Evolutionary conservation across 2,329 filamentous ascomycete species (phyloP), one percentile per base, ranked within the genome.

Genomic region (Aspergillus sp.): DNA sequence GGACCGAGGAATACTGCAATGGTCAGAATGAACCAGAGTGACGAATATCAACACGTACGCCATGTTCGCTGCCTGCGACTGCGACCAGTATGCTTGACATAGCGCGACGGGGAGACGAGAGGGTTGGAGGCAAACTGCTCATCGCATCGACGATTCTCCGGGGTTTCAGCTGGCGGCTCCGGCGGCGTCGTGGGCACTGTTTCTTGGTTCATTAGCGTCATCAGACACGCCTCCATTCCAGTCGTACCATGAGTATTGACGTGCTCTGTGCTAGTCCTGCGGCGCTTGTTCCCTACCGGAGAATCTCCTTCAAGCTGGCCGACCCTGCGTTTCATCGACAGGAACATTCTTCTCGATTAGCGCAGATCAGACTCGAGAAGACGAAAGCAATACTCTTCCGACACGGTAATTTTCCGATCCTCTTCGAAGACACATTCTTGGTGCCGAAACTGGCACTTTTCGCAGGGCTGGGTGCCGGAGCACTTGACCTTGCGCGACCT

Each of bases 1-100:
- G 67, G 67, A 0, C 68, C 69, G 5, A 73, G 60, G 33, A 70
- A 72, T 32, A 62, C 67, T 71, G 15, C 14, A 10, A 15, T 4
- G 22, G 29, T 24, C 7, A 24, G 19, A 13, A n/a, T 22, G 12
- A n/a, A 15, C 4, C 8, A 10, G 5, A 11, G 13, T 0, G 8
- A 12, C 24, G 10, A n/a, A 5, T 11, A 10, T n/a, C 4, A 29
- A 11, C 6, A 34, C 42, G 7, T 43, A 47, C 44, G 32, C 26
- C 37, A 40, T n/a, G 30, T 38, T 13, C 48, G 36, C 29, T 39
- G 34, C 19, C 31, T 26, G 26, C 38, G 34, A 19, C 32, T 24
- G 10, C 12, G 33, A 7, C 29, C 16, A 8, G 34, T 32, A n/a
- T 28, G 24, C n/a, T 26, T 29, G 2, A 29, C 3, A 15, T 55